Conservation (phyloP, 768 basidiomycete genomes). For the Coprinellus micaceus region DNA sequence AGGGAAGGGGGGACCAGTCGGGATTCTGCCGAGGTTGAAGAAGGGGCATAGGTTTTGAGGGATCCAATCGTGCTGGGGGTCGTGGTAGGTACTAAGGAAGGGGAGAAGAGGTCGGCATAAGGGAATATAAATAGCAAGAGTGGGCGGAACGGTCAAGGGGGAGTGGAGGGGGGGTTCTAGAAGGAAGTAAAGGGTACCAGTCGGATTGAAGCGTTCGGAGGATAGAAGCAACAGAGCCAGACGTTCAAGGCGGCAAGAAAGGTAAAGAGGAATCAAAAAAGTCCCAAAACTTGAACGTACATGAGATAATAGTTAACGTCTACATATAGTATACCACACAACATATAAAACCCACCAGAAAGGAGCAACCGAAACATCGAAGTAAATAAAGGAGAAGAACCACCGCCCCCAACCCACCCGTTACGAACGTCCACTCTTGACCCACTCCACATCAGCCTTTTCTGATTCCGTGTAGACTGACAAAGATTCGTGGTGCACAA, state of each 20-base stretch:
- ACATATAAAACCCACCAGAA: neutral
- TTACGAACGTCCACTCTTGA: neutral
- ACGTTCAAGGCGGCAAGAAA: too few relatives aligned
- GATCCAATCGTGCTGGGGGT: neutral
- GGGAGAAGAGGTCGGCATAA: too few relatives aligned
- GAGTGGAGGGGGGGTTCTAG: neutral
- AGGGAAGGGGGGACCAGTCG: neutral
- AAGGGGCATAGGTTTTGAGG: too few relatives aligned
- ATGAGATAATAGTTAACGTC: too few relatives aligned
- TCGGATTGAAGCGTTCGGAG: neutral
- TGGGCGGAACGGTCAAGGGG: neutral
- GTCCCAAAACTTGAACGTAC: neutral
- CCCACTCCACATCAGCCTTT: too few relatives aligned
- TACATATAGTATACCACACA: neutral
- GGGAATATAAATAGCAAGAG: neutral
- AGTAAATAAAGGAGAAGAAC: too few relatives aligned
- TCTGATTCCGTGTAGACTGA: too few relatives aligned
- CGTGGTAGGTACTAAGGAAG: too few relatives aligned
- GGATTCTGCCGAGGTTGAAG: too few relatives aligned
- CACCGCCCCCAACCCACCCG: too few relatives aligned
- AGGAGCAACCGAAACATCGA: too few relatives aligned
- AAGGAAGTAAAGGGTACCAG: neutral
- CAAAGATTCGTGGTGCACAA: too few relatives aligned
- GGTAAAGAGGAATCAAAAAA: neutral
- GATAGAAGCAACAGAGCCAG: neutral